These are phyloP conservation scores for Phaffomyces antillensis DNA, from an alignment of 805 yeast species.

Conservation along the genomic window DNA sequence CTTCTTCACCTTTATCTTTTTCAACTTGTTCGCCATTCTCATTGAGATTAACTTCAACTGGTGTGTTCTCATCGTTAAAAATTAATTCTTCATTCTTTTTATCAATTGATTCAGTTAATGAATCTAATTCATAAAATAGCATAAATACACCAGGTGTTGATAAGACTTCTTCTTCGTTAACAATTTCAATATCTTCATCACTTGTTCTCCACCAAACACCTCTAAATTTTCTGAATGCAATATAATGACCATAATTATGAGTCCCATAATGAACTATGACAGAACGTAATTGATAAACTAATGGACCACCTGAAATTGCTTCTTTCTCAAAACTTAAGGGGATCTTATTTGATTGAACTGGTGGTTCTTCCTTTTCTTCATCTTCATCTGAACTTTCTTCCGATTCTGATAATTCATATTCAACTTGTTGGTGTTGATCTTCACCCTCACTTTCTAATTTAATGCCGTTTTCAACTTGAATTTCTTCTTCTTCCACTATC, in stretches of 20 bases:
- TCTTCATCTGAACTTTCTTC: neutral
- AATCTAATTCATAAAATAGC: slow-evolving; percentile 74
- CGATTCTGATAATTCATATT: neutral
- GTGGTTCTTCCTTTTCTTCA: slow-evolving; percentile 2
- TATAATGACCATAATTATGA: slow-evolving; percentile 96
- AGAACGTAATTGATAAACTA: slow-evolving; percentile 69
- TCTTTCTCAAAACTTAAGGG: slow-evolving; percentile 11
- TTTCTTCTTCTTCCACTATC: neutral
- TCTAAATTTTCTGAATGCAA: slow-evolving; percentile 73
- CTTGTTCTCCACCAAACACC: slow-evolving; percentile 95
- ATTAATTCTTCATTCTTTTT: slow-evolving; percentile 4
- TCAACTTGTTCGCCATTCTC: neutral
- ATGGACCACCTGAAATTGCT: slow-evolving; percentile 28
- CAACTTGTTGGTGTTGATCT: neutral
- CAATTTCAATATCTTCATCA: slow-evolving; percentile 80
- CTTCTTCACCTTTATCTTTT: neutral
- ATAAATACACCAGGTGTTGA: slow-evolving; percentile 83
- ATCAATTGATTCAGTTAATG: slow-evolving; percentile 23
- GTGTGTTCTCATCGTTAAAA: neutral
- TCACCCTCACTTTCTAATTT: neutral
- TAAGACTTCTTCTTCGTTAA: slow-evolving; percentile 74
- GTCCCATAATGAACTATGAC: slow-evolving; percentile 92
- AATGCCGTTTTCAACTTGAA: neutral
- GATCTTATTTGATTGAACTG: slow-evolving; percentile 6
- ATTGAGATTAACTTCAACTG: slow-evolving; percentile 23